Conservation (phyloP, 2,329 filamentous ascomycete genomes). For the Colletotrichum shisoi region DNA sequence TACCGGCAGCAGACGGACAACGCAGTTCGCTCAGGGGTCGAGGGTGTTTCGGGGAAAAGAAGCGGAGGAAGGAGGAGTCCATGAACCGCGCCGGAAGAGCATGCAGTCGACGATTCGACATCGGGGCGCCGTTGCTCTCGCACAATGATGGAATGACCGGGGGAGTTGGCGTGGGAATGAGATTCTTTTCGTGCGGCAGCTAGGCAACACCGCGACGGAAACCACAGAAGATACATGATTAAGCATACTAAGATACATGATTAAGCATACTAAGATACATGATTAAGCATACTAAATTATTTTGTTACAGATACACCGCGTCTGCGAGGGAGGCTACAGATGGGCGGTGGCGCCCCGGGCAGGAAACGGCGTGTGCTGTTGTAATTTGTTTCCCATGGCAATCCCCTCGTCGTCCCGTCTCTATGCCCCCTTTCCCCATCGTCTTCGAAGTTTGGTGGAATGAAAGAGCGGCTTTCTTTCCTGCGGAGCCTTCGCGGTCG, state of each 20-base stretch:
- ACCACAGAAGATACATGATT: too few relatives aligned
- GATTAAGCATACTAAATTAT: not conserved
- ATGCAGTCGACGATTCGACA: not conserved
- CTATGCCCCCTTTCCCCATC: not conserved
- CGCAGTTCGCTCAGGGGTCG: slow-evolving; percentile 8
- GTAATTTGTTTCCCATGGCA: not conserved
- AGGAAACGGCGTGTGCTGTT: not conserved
- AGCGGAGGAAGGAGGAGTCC: not conserved
- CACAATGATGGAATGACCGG: slow-evolving; percentile 15
- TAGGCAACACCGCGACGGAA: slow-evolving; percentile 4
- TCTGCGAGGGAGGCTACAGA: slow-evolving; percentile 3
- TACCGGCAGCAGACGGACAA: slow-evolving; percentile 27
- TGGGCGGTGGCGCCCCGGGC: not conserved
- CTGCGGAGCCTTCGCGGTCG: not conserved
- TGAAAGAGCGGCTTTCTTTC: not conserved
- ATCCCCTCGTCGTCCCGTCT: not conserved
- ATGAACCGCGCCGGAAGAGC: too few relatives aligned
- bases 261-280: not conserved
- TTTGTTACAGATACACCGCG: too few relatives aligned
- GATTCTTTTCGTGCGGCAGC: not conserved
- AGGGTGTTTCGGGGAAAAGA: slow-evolving; percentile 11
- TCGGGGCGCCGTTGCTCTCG: not conserved
- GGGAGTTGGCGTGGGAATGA: slow-evolving; percentile 2
- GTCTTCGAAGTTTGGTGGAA: slow-evolving; percentile 3
- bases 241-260: not conserved